Evolutionary conservation across 1,139 yeast species (phyloP).

Genomic region (Insectozyma bohioensis): DNA sequence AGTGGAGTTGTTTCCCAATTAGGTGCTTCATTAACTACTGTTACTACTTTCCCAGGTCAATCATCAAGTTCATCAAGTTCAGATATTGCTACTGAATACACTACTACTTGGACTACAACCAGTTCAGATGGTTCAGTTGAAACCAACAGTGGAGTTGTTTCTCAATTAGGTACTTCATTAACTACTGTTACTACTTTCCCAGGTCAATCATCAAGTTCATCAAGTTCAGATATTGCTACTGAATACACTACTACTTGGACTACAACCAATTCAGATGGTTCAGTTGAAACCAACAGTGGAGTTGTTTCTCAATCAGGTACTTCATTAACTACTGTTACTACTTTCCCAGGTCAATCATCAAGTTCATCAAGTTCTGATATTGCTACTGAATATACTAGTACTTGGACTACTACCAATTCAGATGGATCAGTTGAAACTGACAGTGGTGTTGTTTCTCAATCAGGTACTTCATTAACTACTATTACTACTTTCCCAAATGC

Average conservation of each 20-base stretch:
- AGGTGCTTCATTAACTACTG: slow-evolving; percentile 6
- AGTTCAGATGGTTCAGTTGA: slow-evolving; percentile 17
- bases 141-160: slow-evolving; percentile 17
- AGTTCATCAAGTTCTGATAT: background rate
- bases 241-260: slow-evolving; percentile 19
- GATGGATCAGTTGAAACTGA: slow-evolving; percentile 20
- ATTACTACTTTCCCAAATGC: slow-evolving; percentile 3
- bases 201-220: background rate
- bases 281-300: slow-evolving; percentile 15
- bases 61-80: slow-evolving; percentile 11
- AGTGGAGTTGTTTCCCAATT: slow-evolving; percentile 7
- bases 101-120: slow-evolving; percentile 20
- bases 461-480: slow-evolving; percentile 8
- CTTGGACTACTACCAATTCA: slow-evolving; percentile 18
- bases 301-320: slow-evolving; percentile 12
- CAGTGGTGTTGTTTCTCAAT: slow-evolving; percentile 15
- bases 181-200: slow-evolving; percentile 1
- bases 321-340: slow-evolving; percentile 5
- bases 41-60: slow-evolving; percentile 3
- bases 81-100: slow-evolving; percentile 16
- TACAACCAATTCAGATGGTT: slow-evolving; percentile 19
- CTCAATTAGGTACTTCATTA: background rate
- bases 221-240: slow-evolving; percentile 3
- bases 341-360: slow-evolving; percentile 2
- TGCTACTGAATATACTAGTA: slow-evolving; percentile 19